These are phyloP conservation scores for Halenospora varia DNA, from an alignment of 495 filamentous ascomycete species.

Conservation along the genomic window DNA sequence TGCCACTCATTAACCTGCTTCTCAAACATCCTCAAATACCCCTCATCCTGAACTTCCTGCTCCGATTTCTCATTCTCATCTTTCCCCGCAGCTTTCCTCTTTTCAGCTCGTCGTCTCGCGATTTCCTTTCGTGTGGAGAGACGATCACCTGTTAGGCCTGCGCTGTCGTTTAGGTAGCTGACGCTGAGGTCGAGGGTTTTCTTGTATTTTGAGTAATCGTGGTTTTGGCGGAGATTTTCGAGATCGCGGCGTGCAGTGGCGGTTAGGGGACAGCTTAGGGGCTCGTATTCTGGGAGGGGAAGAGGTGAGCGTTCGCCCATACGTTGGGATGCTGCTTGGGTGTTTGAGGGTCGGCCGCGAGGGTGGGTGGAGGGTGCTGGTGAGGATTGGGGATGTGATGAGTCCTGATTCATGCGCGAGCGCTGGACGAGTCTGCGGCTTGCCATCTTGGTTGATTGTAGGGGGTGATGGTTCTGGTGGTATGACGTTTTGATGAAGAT, in stretches of 20 bases:
- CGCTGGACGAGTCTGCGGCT: conserved; percentile 10
- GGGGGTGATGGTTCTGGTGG: neutral
- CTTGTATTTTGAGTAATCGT: conserved; percentile 33
- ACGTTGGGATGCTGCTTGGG: no score
- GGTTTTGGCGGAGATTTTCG: conserved; percentile 25
- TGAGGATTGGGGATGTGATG: conserved; percentile 11
- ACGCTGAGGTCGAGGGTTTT: conserved; percentile 35
- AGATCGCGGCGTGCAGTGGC: conserved; percentile 28
- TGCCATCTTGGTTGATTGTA: conserved; percentile 11
- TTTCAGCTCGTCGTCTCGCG: conserved; percentile 36
- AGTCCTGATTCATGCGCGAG: conserved; percentile 8
- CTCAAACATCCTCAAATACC: conserved; percentile 32
- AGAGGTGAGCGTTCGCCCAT: conserved; percentile 16
- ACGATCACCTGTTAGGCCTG: conserved; percentile 52
- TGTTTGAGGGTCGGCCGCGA: no score
- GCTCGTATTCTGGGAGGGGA: conserved; percentile 55
- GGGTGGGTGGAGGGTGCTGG: conserved; percentile 2
- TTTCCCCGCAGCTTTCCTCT: conserved; percentile 26
- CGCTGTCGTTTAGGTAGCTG: conserved; percentile 30
- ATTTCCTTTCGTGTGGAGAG: conserved; percentile 34
- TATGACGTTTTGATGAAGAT: no score
- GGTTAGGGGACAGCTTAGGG: conserved; percentile 47
- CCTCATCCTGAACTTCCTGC: conserved; percentile 34
- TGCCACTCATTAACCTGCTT: conserved; percentile 35
- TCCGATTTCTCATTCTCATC: conserved; percentile 37